Evolutionary conservation across 768 basidiomycete species (phyloP), one percentile per base, ranked within the genome.

Genomic region (Coprinellus aureogranulatus): DNA sequence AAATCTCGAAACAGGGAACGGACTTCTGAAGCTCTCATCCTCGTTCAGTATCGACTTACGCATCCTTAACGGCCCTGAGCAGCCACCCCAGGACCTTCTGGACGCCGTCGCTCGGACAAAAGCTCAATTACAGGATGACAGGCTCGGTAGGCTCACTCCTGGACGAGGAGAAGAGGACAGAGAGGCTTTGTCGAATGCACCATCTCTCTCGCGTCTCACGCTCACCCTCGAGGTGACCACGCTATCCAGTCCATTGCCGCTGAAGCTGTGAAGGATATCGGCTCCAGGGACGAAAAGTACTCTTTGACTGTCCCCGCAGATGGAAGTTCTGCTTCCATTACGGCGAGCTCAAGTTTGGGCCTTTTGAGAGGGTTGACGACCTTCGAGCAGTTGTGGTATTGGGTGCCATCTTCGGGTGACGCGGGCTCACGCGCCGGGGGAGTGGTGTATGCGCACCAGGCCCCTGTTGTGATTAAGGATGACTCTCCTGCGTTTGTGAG

Each of bases 361-460:
- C 68, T 91, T 22, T 79, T 85, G 55, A 73, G 90, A 54, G 91
- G 90, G 2, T 69, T 92, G 59, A 86, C 87, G n/a, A 92, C 89
- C 0, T 92, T 93, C 68, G 74, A 76, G 28, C 87, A 88, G 65
- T 71, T 91, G 34, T 88, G 85, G 77, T 90, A 88, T 65, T 72
- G 88, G 64, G 71, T 80, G 23, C 48, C 48, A 28, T 25, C 26
- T 14, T 28, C 20, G 10, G 31, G 16, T 18, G 20, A 27, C 9
- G 50, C 8, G 2, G 30, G 31, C 20, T 27, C 14, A 57, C 66
- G 88, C 64, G 71, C 87, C 62, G 72, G 78, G 57, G 79, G 74
- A 6, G 71, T 70, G 12, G 78, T 75, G 1, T 89, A 88, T 63
- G 76, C 80, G 0, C 69, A 79, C 41, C 75, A 81, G 44, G 82